Evolutionary conservation across 176 grass and related monocot species (phyloP).

Genomic region (Areca catechu): DNA sequence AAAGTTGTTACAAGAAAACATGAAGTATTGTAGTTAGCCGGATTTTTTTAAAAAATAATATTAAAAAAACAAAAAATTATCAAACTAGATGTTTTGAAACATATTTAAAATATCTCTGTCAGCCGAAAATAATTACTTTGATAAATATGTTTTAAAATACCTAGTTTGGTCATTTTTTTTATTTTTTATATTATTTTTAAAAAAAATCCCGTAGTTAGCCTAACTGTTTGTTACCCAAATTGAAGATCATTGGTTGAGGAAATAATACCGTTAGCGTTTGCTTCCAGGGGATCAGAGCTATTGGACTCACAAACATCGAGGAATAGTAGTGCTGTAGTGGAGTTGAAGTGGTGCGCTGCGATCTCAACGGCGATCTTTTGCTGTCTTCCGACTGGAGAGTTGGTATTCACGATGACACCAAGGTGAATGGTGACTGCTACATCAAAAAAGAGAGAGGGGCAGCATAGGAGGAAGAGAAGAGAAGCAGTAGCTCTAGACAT

Average conservation of each 20-base stretch:
- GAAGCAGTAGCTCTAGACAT: not conserved
- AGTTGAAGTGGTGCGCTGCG: not conserved
- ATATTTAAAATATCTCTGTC: too few relatives aligned
- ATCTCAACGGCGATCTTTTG: not conserved
- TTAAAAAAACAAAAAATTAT: too few relatives aligned
- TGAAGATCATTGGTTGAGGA: too few relatives aligned
- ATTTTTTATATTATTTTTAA: too few relatives aligned
- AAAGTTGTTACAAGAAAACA: not conserved
- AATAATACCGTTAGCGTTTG: not conserved
- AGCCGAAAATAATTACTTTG: too few relatives aligned
- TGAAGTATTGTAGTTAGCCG: not conserved
- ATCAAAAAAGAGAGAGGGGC: not conserved
- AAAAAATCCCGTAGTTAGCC: too few relatives aligned
- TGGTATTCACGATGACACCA: not conserved
- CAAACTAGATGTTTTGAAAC: too few relatives aligned
- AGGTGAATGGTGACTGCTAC: not conserved
- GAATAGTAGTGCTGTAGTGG: not conserved
- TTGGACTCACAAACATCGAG: not conserved
- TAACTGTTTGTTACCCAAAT: not conserved
- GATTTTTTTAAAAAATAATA: too few relatives aligned
- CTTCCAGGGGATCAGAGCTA: not conserved
- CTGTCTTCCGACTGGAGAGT: not conserved
- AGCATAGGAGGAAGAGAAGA: not conserved
- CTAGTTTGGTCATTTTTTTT: too few relatives aligned
- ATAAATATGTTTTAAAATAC: too few relatives aligned